These are phyloP conservation scores for Pythium utonaiense DNA, from an alignment of 352 stramenopile genomes.

Conservation along the genomic window DNA sequence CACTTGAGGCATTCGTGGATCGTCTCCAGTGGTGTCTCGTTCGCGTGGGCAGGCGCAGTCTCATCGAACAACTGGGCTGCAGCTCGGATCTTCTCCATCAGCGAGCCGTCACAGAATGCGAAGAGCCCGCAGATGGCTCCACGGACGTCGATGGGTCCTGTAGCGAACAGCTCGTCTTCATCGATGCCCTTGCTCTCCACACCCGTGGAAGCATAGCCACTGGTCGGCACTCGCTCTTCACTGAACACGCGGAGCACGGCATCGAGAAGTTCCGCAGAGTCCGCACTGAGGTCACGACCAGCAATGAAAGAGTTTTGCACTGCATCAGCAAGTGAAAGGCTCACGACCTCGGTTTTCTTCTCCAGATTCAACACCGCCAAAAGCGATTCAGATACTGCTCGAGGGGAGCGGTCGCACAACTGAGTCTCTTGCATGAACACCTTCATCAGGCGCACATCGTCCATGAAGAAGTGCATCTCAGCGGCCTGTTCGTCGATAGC, in stretches of 20 bases:
- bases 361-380: conserved; percentile 31
- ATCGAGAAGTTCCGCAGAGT: conserved; percentile 59
- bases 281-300: conserved; percentile 34
- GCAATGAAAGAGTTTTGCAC: conserved; percentile 44
- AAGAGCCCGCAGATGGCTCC: conserved; percentile 61
- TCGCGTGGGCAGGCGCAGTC: conserved; percentile 27
- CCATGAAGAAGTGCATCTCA: conserved; percentile 81
- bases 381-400: conserved; percentile 26
- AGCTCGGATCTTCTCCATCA: conserved; percentile 35
- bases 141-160: conserved; percentile 49
- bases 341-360: conserved; percentile 30
- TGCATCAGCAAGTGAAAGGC: conserved; percentile 44
- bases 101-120: conserved; percentile 57
- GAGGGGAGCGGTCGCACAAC: conserved; percentile 41
- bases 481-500: conserved; percentile 59
- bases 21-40: conserved; percentile 48
- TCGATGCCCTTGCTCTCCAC: conserved; percentile 19
- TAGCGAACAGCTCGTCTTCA: conserved; percentile 44
- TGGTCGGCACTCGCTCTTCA: conserved; percentile 35
- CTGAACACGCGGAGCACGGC: conserved; percentile 65
- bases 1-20: conserved; percentile 65
- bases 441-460: conserved; percentile 66
- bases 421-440: conserved; percentile 65
- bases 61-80: conserved; percentile 22
- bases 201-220: conserved; percentile 10